Evolutionary conservation across 2,329 filamentous ascomycete species (phyloP), one percentile per base, ranked within the genome.

Genomic region (Aspergillus terreus): DNA sequence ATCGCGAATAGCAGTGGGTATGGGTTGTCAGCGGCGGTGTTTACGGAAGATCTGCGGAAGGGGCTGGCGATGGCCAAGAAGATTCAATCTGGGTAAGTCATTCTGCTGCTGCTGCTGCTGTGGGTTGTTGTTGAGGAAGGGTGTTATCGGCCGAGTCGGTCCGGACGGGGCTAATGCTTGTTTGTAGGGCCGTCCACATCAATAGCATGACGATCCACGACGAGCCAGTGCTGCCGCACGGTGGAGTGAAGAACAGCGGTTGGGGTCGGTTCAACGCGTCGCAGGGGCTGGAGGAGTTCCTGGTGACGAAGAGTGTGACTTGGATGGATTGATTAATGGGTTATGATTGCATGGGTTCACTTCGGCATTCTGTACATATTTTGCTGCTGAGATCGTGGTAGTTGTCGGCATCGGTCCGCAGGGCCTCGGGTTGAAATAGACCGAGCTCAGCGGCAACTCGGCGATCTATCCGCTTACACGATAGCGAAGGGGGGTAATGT

Each of bases 1-100:
- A 76, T 92, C 10, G 87, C 88, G 4, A 94, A 95, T 65, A 84
- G 91, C 57, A 88, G 86, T 10, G 86, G 88, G 38, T 92, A 90
- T 64, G 89, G 89, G 1, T 76, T 94, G 4, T 77, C 78, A 2
- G 80, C 83, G 1, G 79, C 87, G 0, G 80, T 94, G 1, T 94
- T 91, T 66, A 90, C 88, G 0, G 75, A 82, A 57, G 82, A 89
- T 66, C 68, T 92, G 46, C 66, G 76, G 14, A 73, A 74, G 48
- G 84, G 76, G 0, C 66, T 87, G 56, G 73, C 78, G 2, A 68
- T 87, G 40, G 83, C 84, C 2, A 76, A 71, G 56, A 74, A 75
- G 52, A 82, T 87, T 56, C 82, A 92, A 66, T 80, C 80, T 35
- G 89, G 85, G 69, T 73, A 54, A 56, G 68, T 63, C 21, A n/a